Evolutionary conservation across 441 rosid genomes (phyloP).

Genomic region (Pelargonium citronellum): DNA sequence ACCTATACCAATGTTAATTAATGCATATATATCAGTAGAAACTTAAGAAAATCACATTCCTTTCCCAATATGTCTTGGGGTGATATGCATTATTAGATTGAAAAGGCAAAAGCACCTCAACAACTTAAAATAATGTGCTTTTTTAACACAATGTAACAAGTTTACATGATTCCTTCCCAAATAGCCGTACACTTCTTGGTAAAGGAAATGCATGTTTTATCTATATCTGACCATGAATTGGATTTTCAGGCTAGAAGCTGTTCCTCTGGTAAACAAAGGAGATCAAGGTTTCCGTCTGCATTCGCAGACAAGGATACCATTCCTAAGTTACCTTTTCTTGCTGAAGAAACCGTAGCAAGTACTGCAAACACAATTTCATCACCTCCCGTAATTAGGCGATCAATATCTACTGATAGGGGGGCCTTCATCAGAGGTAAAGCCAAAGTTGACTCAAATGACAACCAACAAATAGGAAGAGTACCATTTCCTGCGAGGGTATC

Average conservation of each 20-base stretch:
- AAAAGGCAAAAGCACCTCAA: not conserved
- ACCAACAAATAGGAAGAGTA: slow-evolving; percentile 46
- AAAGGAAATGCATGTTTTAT: not conserved
- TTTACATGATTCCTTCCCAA: not conserved
- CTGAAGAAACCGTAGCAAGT: slow-evolving; percentile 46
- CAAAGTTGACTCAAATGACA: slow-evolving; percentile 51
- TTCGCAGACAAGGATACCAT: slow-evolving; percentile 51
- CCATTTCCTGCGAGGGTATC: slow-evolving; percentile 91
- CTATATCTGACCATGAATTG: slow-evolving; percentile 9
- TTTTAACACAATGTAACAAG: not conserved
- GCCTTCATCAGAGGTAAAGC: slow-evolving; percentile 46
- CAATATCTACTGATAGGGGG: slow-evolving; percentile 80
- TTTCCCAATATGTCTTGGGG: not conserved
- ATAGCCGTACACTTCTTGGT: not conserved
- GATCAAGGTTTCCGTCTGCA: slow-evolving; percentile 63
- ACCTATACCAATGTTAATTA: not conserved
- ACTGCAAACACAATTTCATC: slow-evolving; percentile 52
- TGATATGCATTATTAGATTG: not conserved
- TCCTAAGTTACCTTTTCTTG: slow-evolving; percentile 37
- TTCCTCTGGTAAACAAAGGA: slow-evolving; percentile 82
- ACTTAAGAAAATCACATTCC: not conserved
- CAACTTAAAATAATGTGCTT: not conserved
- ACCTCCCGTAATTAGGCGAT: slow-evolving; percentile 59
- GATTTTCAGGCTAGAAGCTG: slow-evolving; percentile 69
- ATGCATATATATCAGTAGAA: not conserved